phyloP scores from a whole-genome alignment of 371 early-diverging fungal species.

The Rhizopus arrhizus region DNA sequence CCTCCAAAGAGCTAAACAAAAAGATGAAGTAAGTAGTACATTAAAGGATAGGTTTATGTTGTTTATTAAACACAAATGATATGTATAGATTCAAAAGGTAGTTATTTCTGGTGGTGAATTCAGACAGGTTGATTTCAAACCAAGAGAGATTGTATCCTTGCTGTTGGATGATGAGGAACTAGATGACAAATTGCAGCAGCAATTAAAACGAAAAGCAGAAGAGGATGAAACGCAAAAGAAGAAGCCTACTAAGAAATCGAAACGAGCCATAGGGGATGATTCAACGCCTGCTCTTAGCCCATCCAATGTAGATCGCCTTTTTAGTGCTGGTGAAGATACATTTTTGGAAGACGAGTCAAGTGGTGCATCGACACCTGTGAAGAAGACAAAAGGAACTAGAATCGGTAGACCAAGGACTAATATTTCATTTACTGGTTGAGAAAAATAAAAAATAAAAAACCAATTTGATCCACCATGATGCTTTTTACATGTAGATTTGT shows the following conservation, averaged over 20 bases:
- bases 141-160: constrained; percentile 85
- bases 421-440: constrained; percentile 34
- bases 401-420: constrained; percentile 54
- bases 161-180: constrained; percentile 80
- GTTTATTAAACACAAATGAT: background rate
- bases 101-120: constrained; percentile 95
- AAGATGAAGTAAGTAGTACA: constrained; percentile 69
- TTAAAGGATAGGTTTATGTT: background rate
- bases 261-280: constrained; percentile 29
- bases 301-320: constrained; percentile 36
- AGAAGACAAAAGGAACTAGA: constrained; percentile 35
- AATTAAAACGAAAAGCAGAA: constrained; percentile 63
- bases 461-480: background rate
- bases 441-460: background rate
- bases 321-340: constrained; percentile 47
- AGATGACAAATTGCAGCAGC: constrained; percentile 59
- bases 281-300: constrained; percentile 37
- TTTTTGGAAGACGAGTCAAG: constrained; percentile 29
- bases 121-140: constrained; percentile 80
- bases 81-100: constrained; percentile 83
- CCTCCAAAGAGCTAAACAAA: constrained; percentile 87
- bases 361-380: constrained; percentile 22
- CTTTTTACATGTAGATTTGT: background rate
- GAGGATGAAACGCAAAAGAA: constrained; percentile 54
- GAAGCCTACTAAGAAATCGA: constrained; percentile 33